These are phyloP conservation scores for Rhynchosporium graminicola DNA, from an alignment of 2,329 filamentous ascomycete species.

Conservation along the genomic window DNA sequence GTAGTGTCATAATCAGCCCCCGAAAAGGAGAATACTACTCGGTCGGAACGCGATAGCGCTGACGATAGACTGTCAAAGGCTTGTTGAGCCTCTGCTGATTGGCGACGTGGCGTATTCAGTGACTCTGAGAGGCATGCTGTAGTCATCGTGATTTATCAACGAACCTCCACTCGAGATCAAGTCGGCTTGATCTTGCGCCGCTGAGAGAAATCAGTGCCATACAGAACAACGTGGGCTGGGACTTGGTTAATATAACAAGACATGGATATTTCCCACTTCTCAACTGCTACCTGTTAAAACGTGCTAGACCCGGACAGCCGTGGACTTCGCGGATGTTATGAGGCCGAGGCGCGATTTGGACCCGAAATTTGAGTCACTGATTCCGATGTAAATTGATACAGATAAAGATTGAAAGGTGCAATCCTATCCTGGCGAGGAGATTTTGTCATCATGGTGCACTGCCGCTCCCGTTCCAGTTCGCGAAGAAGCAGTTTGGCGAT, in stretches of 20 bases:
- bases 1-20: not conserved
- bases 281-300: too few relatives aligned
- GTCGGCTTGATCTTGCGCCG: constrained; percentile 11
- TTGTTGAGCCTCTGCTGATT: constrained; percentile 20
- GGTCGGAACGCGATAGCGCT: not conserved
- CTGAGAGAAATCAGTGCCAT: not conserved
- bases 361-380: not conserved
- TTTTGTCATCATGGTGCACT: too few relatives aligned
- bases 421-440: not conserved
- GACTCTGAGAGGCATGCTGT: constrained; percentile 1
- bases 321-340: constrained; percentile 14
- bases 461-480: too few relatives aligned
- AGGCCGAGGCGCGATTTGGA: not conserved
- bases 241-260: not conserved
- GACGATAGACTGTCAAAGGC: constrained; percentile 1
- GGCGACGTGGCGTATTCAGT: constrained; percentile 10
- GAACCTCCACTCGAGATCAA: not conserved
- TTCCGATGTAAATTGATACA: not conserved
- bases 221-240: not conserved
- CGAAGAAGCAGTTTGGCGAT: too few relatives aligned
- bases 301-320: constrained; percentile 7
- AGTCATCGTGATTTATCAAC: constrained; percentile 10
- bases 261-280: not conserved
- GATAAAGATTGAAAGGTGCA: not conserved
- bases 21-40: not conserved